Conservation (phyloP, 495 filamentous ascomycete genomes). For the Neurospora cerealis region DNA sequence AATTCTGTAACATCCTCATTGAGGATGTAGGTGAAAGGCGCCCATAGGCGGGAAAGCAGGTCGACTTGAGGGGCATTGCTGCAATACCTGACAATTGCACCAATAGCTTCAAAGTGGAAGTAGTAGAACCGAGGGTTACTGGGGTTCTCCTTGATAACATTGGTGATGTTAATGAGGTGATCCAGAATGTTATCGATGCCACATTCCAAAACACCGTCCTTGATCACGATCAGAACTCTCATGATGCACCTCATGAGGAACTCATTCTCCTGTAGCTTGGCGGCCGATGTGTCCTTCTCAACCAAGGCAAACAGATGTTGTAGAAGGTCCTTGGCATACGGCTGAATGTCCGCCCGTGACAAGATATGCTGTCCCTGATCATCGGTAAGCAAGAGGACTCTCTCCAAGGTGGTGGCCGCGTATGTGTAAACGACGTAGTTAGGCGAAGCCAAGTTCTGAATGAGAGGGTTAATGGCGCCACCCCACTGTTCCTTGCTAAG, state of each 20-base stretch:
- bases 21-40: conserved; percentile 66
- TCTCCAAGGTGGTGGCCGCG: conserved; percentile 86
- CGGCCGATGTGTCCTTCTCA: conserved; percentile 63
- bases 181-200: conserved; percentile 58
- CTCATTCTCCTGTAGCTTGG: conserved; percentile 97
- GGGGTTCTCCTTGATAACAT: conserved; percentile 81
- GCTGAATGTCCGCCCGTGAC: conserved; percentile 57
- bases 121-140: conserved; percentile 98
- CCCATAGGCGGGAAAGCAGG: conserved; percentile 67
- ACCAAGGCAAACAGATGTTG: conserved; percentile 90
- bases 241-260: conserved; percentile 98
- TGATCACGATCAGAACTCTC: conserved; percentile 88
- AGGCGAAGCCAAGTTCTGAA: conserved; percentile 73
- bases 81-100: conserved; percentile 80
- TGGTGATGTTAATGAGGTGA: conserved; percentile 76
- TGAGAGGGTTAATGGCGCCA: conserved; percentile 75
- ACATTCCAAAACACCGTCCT: conserved; percentile 62
- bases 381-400: conserved; percentile 72
- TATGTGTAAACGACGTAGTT: conserved; percentile 98
- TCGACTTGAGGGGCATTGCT: conserved; percentile 58
- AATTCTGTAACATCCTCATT: conserved; percentile 81
- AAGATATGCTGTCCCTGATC: conserved; percentile 65
- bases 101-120: conserved; percentile 91
- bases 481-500: conserved; percentile 78
- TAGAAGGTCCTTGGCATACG: conserved; percentile 74